Evolutionary conservation across 2,329 filamentous ascomycete genomes (phyloP).

Genomic region (Macroventuria anomochaeta): DNA sequence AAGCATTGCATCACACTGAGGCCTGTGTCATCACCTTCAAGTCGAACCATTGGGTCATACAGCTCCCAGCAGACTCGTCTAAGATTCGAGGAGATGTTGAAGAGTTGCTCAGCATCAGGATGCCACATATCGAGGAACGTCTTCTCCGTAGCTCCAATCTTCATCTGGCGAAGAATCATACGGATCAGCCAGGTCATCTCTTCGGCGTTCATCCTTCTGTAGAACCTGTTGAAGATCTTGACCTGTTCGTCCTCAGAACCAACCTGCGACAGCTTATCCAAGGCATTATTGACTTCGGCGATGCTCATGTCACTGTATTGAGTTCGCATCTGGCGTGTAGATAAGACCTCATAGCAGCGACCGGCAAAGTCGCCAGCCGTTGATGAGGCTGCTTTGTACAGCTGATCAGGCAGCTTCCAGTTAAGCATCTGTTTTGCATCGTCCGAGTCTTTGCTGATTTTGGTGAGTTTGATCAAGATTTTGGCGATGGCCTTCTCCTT

Average conservation of each 20-base stretch:
- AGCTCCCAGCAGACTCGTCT: conserved; percentile 95
- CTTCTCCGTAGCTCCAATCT: conserved; percentile 79
- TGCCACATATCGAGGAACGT: conserved; percentile 76
- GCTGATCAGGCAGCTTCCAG: conserved; percentile 85
- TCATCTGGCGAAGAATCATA: conserved; percentile 85
- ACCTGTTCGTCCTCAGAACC: conserved; percentile 84
- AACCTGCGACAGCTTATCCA: conserved; percentile 78
- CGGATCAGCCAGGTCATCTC: conserved; percentile 95
- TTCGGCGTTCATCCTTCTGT: conserved; percentile 88
- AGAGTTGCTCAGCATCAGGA: conserved; percentile 63
- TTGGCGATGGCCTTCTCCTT: conserved; percentile 93
- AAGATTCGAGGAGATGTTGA: conserved; percentile 89
- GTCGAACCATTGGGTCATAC: conserved; percentile 71
- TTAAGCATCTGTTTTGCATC: conserved; percentile 85
- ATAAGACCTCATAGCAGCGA: conserved; percentile 84
- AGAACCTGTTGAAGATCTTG: conserved; percentile 82
- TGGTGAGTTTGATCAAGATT: conserved; percentile 88
- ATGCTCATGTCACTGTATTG: conserved; percentile 81
- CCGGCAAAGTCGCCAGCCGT: conserved; percentile 88
- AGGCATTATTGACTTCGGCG: conserved; percentile 83
- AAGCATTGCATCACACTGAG: conserved; percentile 92
- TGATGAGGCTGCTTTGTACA: conserved; percentile 54
- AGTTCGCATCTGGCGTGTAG: conserved; percentile 79
- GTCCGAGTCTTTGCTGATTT: conserved; percentile 88
- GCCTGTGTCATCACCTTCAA: conserved; percentile 76